Evolutionary conservation across 1,139 yeast species (phyloP).

Genomic region (Blastobotrys serpentis): DNA sequence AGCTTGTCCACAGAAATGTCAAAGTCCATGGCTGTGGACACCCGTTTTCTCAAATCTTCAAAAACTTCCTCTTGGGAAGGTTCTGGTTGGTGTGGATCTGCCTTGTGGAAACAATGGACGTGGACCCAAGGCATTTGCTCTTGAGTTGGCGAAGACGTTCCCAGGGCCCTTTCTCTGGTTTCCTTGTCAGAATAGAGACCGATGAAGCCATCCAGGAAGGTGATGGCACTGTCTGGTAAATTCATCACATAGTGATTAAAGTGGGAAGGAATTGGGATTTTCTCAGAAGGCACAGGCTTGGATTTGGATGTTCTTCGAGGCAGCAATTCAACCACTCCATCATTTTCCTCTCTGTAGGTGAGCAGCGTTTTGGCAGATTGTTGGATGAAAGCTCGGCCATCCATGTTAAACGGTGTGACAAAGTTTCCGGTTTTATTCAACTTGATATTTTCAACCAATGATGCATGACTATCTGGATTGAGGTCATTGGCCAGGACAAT

Average conservation of each 20-base stretch:
- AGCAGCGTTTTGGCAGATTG: conserved; percentile 55
- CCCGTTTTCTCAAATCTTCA: conserved; percentile 57
- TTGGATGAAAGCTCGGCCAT: conserved; percentile 79
- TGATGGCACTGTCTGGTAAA: conserved; percentile 87
- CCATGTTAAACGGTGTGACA: conserved; percentile 66
- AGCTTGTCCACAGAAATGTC: conserved; percentile 48
- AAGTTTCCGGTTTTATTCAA: conserved; percentile 61
- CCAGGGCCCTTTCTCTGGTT: conserved; percentile 39
- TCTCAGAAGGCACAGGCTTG: conserved; percentile 24
- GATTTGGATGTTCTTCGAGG: conserved; percentile 29
- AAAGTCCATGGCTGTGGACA: conserved; percentile 53
- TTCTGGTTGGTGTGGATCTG: conserved; percentile 66
- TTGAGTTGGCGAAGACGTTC: conserved; percentile 18
- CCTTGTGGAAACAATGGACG: conserved; percentile 92
- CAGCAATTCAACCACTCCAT: conserved; percentile 24
- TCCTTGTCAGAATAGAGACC: conserved; percentile 57
- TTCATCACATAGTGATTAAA: conserved; percentile 88
- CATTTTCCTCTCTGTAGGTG: conserved; percentile 32
- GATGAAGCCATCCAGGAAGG: conserved; percentile 72
- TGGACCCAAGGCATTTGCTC: conserved; percentile 65
- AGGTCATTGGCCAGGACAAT: conserved; percentile 89
- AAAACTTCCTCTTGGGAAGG: conserved; percentile 67
- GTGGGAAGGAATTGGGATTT: conserved; percentile 52
- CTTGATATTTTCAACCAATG: conserved; percentile 61
- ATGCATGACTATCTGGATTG: conserved; percentile 80